Base-by-base conservation (phyloP, 345 rosid genomes). In the Rhizophora mangle region DNA sequence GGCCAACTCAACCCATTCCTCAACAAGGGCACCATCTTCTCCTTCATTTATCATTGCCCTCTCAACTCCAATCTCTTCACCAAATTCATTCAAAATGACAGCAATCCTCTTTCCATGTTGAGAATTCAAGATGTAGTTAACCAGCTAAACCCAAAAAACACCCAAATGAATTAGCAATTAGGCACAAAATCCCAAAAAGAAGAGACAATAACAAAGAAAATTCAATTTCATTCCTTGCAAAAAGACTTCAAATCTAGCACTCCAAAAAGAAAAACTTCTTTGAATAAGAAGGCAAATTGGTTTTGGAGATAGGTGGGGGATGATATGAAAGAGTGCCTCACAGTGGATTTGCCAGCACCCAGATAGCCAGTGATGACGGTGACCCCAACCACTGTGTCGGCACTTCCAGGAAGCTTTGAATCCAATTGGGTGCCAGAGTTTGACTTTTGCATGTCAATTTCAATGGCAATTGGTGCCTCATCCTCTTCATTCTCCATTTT, bases 21-120 rank as follows among this genome's bases (percentile, higher is more conserved):
- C 98, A 19, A 94, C 92, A 64, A 91, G 80, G 6, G 90, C 84
- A 65, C 96, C 93, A 1, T 85, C 90, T 64, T 91, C 88, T 60
- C 96, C 96, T 77, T 92, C 99, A 77, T 89, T 95, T 56, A 95
- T 95, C 97, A 91, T 91, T 1, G 97, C 97, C 77, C 96, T 91
- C 81, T 94, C 97, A 2, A 95, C 96, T 72, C 96, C 97, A 64
- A 94, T 87, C 84, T 88, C 98, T 80, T 94, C 97, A 22, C 97
- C 96, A 72, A 91, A 94, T 86, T 94, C 98, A 63, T 94, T 94
- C 88, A 94, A 74, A 24, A 94, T 91, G 74, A 91, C 97, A 15
- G 96, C 97, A 19, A 94, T 89, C 72, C 81, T 85, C 90, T 89
- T 95, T 72, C 93, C 97, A 55, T 92, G 99, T 62, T 92, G 88